Percentiles rank a stretch among this genome's conserved stretches.
Conservation (phyloP, 768 basidiomycete genomes). For the Lentinula edodes region DNA sequence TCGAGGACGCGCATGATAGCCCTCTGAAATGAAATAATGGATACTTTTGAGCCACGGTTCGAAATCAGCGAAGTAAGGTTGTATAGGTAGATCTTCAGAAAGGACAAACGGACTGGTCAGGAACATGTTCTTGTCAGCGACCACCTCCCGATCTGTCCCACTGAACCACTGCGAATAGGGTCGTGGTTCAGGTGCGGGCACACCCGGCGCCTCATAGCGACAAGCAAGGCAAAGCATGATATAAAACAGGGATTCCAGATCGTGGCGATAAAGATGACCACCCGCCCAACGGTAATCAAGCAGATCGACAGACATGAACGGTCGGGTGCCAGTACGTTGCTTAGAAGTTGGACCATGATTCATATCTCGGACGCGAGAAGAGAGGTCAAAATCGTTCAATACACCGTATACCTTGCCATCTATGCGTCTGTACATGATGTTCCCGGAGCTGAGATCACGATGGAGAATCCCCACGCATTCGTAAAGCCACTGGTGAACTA, state of each 20-base stretch:
- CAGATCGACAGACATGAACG: slow-evolving; percentile 5
- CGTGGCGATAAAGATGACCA: slow-evolving; percentile 5
- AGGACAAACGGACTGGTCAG: background rate
- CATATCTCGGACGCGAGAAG: background rate
- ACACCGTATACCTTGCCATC: slow-evolving; percentile 11
- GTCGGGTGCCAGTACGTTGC: slow-evolving; percentile 4
- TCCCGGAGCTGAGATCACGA: slow-evolving; percentile 11
- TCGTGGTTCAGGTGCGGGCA: background rate
- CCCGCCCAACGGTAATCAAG: background rate
- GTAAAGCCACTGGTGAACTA: slow-evolving; percentile 8
- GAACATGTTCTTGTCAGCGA: background rate
- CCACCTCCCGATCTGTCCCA: background rate
- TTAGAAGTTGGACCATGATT: background rate
- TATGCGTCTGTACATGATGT: slow-evolving; percentile 11
- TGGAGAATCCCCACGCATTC: slow-evolving; percentile 7
- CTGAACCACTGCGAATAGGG: background rate
- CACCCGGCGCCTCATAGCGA: background rate
- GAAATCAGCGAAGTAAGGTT: background rate
- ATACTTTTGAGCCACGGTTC: background rate
- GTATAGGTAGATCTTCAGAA: background rate
- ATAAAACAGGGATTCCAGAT: slow-evolving; percentile 8
- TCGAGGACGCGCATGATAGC: no score
- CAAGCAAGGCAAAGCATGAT: background rate
- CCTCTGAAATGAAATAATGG: no score
- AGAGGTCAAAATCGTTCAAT: slow-evolving; percentile 10